Percentiles rank a stretch among this genome's conserved stretches.
Conservation (phyloP, 345 rosid genomes). For the Fremontodendron californicum region DNA sequence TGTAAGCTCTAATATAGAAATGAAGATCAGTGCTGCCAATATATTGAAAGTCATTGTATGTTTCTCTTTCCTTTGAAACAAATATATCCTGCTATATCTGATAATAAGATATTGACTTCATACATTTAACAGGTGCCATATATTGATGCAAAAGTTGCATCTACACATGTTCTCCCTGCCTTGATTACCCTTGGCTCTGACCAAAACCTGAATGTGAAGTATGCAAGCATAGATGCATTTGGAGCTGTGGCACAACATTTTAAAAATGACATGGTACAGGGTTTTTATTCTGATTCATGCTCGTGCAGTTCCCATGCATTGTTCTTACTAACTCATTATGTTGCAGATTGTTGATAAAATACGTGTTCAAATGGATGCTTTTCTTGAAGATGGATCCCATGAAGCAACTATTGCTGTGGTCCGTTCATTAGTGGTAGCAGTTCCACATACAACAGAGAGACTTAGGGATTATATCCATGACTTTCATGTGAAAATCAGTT, state of each 20-base stretch:
- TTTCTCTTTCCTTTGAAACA: constrained; percentile 20
- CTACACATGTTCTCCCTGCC: constrained; percentile 84
- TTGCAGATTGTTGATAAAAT: constrained; percentile 94
- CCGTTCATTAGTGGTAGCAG: constrained; percentile 77
- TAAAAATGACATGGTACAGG: constrained; percentile 74
- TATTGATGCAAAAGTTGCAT: constrained; percentile 76
- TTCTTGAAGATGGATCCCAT: constrained; percentile 97
- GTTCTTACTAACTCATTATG: constrained; percentile 19
- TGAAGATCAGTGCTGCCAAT: constrained; percentile 78
- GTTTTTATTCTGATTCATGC: not conserved
- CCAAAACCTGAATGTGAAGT: constrained; percentile 84
- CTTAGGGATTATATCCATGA: constrained; percentile 87
- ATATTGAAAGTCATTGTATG: constrained; percentile 81
- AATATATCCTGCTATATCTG: constrained; percentile 12
- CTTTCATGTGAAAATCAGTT: not conserved
- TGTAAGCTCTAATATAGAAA: constrained; percentile 66
- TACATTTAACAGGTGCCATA: constrained; percentile 60
- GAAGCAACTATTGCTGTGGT: constrained; percentile 90
- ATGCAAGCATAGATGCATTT: constrained; percentile 94
- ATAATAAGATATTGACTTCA: constrained; percentile 13
- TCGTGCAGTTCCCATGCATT: not conserved
- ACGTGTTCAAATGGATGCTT: constrained; percentile 98
- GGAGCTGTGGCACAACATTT: constrained; percentile 96
- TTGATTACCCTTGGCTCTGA: constrained; percentile 94
- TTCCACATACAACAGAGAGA: constrained; percentile 87